These are phyloP conservation scores for Plasmodium gonderi DNA, from an alignment of 169 alveolate species.

Conservation along the genomic window DNA sequence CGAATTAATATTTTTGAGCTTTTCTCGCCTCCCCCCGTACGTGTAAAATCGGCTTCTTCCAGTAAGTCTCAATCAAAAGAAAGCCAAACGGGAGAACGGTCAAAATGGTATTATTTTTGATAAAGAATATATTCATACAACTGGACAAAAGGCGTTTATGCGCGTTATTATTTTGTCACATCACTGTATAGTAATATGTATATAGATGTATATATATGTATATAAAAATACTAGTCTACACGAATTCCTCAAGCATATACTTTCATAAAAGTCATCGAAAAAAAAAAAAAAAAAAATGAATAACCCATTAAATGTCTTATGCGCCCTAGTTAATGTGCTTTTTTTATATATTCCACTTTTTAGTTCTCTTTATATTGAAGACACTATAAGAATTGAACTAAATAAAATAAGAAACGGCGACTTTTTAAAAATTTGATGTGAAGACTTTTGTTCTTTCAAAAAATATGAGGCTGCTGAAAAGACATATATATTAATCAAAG, in stretches of 20 bases:
- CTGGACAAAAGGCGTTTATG: neutral
- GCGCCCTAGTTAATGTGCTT: neutral
- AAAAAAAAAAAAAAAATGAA: neutral
- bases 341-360: neutral
- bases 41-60: neutral
- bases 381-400: constrained; percentile 29
- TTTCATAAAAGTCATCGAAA: neutral
- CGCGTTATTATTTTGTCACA: neutral
- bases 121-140: neutral
- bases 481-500: constrained; percentile 20
- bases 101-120: neutral
- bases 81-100: neutral
- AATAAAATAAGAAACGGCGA: constrained; percentile 5
- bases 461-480: constrained; percentile 13
- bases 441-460: constrained; percentile 28
- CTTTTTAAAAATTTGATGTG: constrained; percentile 36
- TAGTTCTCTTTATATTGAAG: constrained; percentile 30
- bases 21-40: neutral
- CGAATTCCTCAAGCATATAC: neutral
- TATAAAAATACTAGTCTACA: too few relatives aligned
- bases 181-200: neutral
- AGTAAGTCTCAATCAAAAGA: neutral
- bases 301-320: neutral
- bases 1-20: neutral
- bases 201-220: neutral